Base-by-base conservation (phyloP, 257 asterid species). In the Ocimum tenuiflorum region DNA sequence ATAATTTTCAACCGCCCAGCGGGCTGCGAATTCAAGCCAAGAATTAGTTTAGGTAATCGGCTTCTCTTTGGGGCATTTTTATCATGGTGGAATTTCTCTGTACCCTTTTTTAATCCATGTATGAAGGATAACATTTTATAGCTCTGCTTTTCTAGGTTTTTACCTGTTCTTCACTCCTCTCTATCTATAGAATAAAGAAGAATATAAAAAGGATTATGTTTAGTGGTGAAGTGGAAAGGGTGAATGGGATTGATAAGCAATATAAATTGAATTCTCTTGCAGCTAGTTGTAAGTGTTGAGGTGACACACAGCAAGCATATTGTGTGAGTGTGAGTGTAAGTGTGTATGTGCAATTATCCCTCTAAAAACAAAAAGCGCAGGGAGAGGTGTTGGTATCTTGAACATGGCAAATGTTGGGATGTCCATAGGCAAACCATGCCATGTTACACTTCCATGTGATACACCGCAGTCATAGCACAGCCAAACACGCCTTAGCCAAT, bases 371-470 rank as follows among this genome's bases (percentile, higher is more conserved):
- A 43, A 33, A 45, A 63, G 5, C 2, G 13, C 17, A 61, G 29
- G 58, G 10, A 71, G 2, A 49, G n/a, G 72, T 53, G 57, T 67
- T 15, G 10, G 35, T 45, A 31, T 42, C 73, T 80, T 74, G 86
- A 77, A 72, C 70, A 65, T 52, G 76, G 72, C 68, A 46, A 78
- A 69, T 82, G 80, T 72, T 79, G 81, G 83, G 77, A 62, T 81
- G 82, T 77, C n/a, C n/a, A n/a, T n/a, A n/a, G n/a, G n/a, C n/a
- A n/a, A n/a, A n/a, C n/a, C n/a, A n/a, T n/a, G n/a, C n/a, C 85
- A 78, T 78, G 84, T 79, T 77, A 76, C 75, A 51, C 55, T 68
- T 80, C 78, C 91, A 90, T 83, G 97, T 87, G 95, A 89, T 79
- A 79, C 78, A 74, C 64, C 76, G n/a, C 77, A 73, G 80, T 73